phyloP scores from a whole-genome alignment of 1,139 yeast genomes.

The Sugiyamaella grinbergsii region DNA sequence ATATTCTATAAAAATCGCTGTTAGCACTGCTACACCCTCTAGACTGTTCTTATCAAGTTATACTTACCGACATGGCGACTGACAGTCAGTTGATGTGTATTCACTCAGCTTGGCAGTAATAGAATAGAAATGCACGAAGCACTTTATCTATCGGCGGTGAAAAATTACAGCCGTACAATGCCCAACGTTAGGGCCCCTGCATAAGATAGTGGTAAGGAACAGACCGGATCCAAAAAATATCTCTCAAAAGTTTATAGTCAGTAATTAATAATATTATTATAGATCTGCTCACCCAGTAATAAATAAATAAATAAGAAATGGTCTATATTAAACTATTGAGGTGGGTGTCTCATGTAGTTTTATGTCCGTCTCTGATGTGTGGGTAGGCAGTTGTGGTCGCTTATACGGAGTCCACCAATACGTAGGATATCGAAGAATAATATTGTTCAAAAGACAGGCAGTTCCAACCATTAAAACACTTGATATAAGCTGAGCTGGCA shows the following conservation, averaged over 20 bases:
- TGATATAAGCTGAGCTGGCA: constrained; percentile 59
- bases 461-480: constrained; percentile 54
- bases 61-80: constrained; percentile 16
- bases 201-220: neutral
- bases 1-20: constrained; percentile 5
- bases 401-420: constrained; percentile 59
- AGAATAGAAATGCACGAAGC: no score
- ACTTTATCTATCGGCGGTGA: no score
- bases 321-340: constrained; percentile 5
- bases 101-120: no score
- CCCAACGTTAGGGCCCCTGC: neutral
- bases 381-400: neutral
- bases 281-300: no score
- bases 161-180: neutral
- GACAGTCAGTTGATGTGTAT: no score
- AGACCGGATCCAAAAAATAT: neutral
- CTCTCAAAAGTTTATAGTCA: no score
- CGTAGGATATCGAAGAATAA: constrained; percentile 57
- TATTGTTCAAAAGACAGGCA: constrained; percentile 59
- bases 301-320: neutral
- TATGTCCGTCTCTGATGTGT: neutral
- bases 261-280: neutral
- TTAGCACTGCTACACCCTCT: neutral
- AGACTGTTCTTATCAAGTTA: neutral
- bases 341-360: neutral